Base-by-base conservation (phyloP, 2,329 filamentous ascomycete genomes). In the Sporothrix sp. region DNA sequence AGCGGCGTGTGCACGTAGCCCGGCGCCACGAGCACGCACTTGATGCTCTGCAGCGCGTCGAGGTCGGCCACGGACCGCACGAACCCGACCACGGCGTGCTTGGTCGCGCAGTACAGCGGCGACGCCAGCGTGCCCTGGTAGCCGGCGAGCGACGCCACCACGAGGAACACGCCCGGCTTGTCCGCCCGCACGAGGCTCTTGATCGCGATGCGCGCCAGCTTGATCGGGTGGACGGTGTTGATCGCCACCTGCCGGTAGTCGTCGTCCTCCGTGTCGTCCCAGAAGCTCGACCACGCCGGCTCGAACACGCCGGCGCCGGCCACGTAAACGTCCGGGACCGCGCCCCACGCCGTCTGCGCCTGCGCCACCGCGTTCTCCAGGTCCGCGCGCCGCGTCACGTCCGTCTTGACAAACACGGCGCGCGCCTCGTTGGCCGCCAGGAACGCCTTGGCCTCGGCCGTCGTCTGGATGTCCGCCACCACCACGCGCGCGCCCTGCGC, bases 51-150 rank as follows among this genome's bases (percentile, higher is more conserved):
- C 3, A 51, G n/a, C n/a, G 27, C 30, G 36, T 51, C 50, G 7
- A 51, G 43, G n/a, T 40, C 43, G 4, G 42, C 60, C 61, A 70
- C 60, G 8, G 61, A 63, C 33, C 63, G 61, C 11, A 62, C 59
- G 48, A 69, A 68, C 0, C 66, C 66, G 5, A 67, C 61, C n/a
- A 68, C 48, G 1, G 64, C 66, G 48, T 68, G 65, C 52, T 69
- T 70, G 7, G 59, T 59, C 1, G 67, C 64, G 44, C 53, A 56
- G 54, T 69, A 69, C 10, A 69, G 30, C 13, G 66, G 57, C 7
- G 58, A 52, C n/a, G 57, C 51, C 47, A 64, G 66, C 4, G 52
- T 39, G 1, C 61, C 62, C 18, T 33, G 18, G 20, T 64, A 58
- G 1, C 67, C 67, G 1, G 66, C 65, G 0, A 63, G 43, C 9